Evolutionary conservation across 1,139 yeast genomes (phyloP), one percentile per base, ranked within the genome.

Genomic region (Pichia sp.): DNA sequence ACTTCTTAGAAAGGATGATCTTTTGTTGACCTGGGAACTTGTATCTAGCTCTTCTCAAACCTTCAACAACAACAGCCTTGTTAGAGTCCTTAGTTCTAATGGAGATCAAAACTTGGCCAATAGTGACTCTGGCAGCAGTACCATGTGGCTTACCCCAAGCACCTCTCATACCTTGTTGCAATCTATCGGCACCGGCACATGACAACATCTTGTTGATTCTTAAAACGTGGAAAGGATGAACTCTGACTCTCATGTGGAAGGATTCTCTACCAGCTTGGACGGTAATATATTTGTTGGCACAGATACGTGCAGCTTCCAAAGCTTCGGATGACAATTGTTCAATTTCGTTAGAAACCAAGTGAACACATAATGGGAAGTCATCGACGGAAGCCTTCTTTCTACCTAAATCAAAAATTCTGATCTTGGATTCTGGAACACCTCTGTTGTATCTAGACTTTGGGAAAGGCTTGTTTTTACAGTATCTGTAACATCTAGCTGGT

Each of bases 91-190:
- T 93, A 79, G 97, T 89, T 85, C 99, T 92, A 77, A 90, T 92
- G 69, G 99, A 93, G 82, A 93, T 85, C 77, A 93, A 86, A 77
- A 93, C 86, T 84, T 93, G 99, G 75, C 99, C 99, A 78, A 93
- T 93, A 81, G 82, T 82, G 76, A 93, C 99, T 81, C 99, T 92
- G 73, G 99, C 99, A 72, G 98, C 99, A 75, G 92, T 85, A 84
- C 99, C 99, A 73, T 92, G 97, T 74, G 99, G 99, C 84, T 93
- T 93, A 89, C 99, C 99, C 98, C 98, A 93, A 75, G 99, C 99
- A 85, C 96, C 96, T 89, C 99, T 92, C 99, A 93, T 93, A 90
- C 99, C 99, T 84, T 95, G 98, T 84, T 93, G 99, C 81, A 93
- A 86, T 88, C 99, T 90, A 92, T 93, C 99, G 77, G 99, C 99